phyloP scores from a whole-genome alignment of 2,329 filamentous ascomycete genomes.

The Oidium heveae region DNA sequence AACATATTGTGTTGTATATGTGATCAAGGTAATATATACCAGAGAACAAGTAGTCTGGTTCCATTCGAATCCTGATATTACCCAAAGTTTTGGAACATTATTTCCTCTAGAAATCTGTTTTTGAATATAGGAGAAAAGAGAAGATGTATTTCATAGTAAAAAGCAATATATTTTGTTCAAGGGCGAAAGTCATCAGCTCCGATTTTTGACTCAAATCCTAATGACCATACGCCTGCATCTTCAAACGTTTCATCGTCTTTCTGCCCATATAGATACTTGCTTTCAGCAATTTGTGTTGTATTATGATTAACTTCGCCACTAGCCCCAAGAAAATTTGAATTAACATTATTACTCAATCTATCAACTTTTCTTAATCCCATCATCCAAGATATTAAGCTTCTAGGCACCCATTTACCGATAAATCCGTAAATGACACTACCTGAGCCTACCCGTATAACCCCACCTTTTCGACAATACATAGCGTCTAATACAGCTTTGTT shows the following conservation, averaged over 20 bases:
- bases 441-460: constrained; percentile 55
- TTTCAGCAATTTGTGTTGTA: not conserved
- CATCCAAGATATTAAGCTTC: constrained; percentile 71
- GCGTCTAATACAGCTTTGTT: constrained; percentile 83
- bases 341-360: not conserved
- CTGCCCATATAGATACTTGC: not conserved
- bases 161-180: not conserved
- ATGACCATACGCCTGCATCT: not conserved
- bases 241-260: not conserved
- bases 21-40: too few species aligned
- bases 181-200: not conserved
- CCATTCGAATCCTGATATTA: too few species aligned
- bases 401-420: constrained; percentile 58
- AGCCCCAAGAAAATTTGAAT: not conserved
- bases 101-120: too few species aligned
- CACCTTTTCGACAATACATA: constrained; percentile 31
- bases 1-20: too few species aligned
- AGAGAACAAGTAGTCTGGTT: too few species aligned
- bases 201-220: not conserved
- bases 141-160: too few species aligned
- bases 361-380: constrained; percentile 45
- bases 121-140: too few species aligned
- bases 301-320: not conserved
- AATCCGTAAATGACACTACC: constrained; percentile 68
- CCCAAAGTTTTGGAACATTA: too few species aligned